Evolutionary conservation across 192 early-diverging fungal species (phyloP).

Genomic region (Irineochytrium annulatum): DNA sequence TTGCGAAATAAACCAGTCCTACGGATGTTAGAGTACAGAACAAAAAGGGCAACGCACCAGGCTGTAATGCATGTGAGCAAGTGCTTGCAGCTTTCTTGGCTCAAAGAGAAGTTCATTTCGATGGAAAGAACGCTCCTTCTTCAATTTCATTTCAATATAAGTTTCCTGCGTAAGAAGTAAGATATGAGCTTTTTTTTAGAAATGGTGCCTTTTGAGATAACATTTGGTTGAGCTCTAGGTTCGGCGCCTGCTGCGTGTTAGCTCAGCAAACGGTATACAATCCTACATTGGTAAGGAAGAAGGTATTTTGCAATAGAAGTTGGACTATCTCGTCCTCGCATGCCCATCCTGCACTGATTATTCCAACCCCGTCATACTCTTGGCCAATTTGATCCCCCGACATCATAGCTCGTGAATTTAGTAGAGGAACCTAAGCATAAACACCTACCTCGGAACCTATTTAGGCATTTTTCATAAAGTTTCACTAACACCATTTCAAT

Average conservation of each 20-base stretch:
- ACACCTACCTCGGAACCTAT: constrained; percentile 33
- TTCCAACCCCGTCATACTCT: constrained; percentile 34
- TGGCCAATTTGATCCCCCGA: constrained; percentile 32
- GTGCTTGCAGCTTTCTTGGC: constrained; percentile 61
- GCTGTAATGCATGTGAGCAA: constrained; percentile 78
- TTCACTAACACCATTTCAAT: constrained; percentile 62
- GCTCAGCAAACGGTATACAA: constrained; percentile 2
- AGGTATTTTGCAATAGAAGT: constrained; percentile 44
- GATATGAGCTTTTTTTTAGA: not conserved
- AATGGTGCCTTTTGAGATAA: constrained; percentile 23
- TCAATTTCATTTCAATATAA: constrained; percentile 67
- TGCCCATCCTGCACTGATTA: constrained; percentile 59
- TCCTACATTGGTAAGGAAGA: constrained; percentile 25
- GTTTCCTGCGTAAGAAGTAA: constrained; percentile 58
- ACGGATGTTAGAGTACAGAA: not conserved
- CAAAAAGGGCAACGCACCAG: constrained; percentile 52
- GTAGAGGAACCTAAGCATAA: not conserved
- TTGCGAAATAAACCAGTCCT: constrained; percentile 65
- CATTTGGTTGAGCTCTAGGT: constrained; percentile 41
- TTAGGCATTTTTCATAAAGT: constrained; percentile 65
- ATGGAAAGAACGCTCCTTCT: constrained; percentile 72
- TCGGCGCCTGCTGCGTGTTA: constrained; percentile 6
- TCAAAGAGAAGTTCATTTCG: constrained; percentile 84
- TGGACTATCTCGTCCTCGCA: constrained; percentile 54
- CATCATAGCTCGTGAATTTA: constrained; percentile 29